Percentiles rank a stretch among this genome's conserved stretches.
phyloP scores from a whole-genome alignment of 2,329 filamentous ascomycete genomes.

The Colletotrichum liriopes region DNA sequence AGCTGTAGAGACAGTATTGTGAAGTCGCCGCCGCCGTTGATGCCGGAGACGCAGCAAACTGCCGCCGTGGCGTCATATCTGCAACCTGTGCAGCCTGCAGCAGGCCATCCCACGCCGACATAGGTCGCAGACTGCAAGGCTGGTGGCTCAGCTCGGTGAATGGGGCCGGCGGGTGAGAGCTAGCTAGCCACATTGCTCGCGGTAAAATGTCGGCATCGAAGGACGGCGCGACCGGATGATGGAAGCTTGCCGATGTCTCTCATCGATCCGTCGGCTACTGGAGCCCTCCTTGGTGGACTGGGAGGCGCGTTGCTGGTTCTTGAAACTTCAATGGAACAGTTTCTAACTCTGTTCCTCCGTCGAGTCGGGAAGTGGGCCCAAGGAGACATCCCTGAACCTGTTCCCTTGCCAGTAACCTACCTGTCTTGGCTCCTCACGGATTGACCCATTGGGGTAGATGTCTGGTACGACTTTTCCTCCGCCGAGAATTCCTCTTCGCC shows the following conservation, averaged over 20 bases:
- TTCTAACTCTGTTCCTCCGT: slow-evolving; percentile 34
- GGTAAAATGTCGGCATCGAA: slow-evolving; percentile 27
- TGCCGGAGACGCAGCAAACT: slow-evolving; percentile 6
- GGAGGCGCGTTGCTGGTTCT: slow-evolving; percentile 31
- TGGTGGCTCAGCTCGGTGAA: slow-evolving; percentile 4
- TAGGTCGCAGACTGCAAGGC: slow-evolving; percentile 28
- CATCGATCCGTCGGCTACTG: slow-evolving; percentile 24
- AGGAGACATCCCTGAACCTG: slow-evolving; percentile 37
- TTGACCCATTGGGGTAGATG: slow-evolving; percentile 20
- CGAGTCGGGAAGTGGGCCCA: slow-evolving; percentile 35
- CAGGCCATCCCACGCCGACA: slow-evolving; percentile 31
- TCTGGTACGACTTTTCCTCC: slow-evolving; percentile 36
- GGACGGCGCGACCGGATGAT: slow-evolving; percentile 12
- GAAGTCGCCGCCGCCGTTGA: neutral
- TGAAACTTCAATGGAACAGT: slow-evolving; percentile 44
- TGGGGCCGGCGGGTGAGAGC: neutral
- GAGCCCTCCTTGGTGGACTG: slow-evolving; percentile 6
- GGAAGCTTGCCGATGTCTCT: slow-evolving; percentile 32
- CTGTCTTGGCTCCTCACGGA: slow-evolving; percentile 30
- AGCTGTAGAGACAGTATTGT: slow-evolving; percentile 9
- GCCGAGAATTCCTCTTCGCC: slow-evolving; percentile 32
- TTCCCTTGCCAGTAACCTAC: slow-evolving; percentile 16
- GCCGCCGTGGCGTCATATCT: slow-evolving; percentile 32
- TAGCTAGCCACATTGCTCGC: neutral
- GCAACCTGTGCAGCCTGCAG: slow-evolving; percentile 34